Evolutionary conservation across 306 rosid genomes (phyloP), one percentile per base, ranked within the genome.

Genomic region (Comarum palustre): DNA sequence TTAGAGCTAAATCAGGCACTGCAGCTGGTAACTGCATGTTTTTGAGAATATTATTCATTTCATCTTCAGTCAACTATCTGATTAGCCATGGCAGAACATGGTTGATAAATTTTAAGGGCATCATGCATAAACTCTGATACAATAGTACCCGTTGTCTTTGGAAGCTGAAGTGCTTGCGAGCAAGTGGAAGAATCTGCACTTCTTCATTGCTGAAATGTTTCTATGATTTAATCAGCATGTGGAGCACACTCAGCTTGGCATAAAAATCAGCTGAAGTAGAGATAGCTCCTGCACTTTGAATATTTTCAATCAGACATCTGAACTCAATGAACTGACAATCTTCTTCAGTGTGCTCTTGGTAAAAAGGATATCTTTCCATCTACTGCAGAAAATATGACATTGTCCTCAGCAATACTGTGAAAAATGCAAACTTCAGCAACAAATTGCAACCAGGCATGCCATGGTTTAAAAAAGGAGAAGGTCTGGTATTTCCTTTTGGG

Each of bases 321-420:
- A 92, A 88, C 52, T 92, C 97, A 77, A 90, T 90, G 82, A 95
- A 95, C 80, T 92, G 97, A 76, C 86, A 90, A 90, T 91, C 99
- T 83, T 92, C 96, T 86, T 95, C 96, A 16, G 86, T 87, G 52
- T 91, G 99, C 80, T 95, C 99, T 84, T 90, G 88, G 77, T n/a
- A 62, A 67, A 84, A 95, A 95, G 36, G 97, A 95, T 76, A 95
- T 71, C 63, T 90, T 88, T 75, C 96, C 99, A 87, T 87, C 97
- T 71, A 95, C 96, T 1, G 97, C 96, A 6, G 99, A 96, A 92
- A 95, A 95, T 81, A 95, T 88, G 76, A 95, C 93, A 86, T 81
- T 86, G 90, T 95, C 99, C 90, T 95, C 99, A 3, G 99, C 97
- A 84, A 88, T 95, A 82, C 99, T 95, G 89, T 95, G 97, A 81